Percentiles rank a stretch among this genome's conserved stretches.
Evolutionary conservation across 495 filamentous ascomycete genomes (phyloP).

Genomic region (Penicillium bialowiezense): DNA sequence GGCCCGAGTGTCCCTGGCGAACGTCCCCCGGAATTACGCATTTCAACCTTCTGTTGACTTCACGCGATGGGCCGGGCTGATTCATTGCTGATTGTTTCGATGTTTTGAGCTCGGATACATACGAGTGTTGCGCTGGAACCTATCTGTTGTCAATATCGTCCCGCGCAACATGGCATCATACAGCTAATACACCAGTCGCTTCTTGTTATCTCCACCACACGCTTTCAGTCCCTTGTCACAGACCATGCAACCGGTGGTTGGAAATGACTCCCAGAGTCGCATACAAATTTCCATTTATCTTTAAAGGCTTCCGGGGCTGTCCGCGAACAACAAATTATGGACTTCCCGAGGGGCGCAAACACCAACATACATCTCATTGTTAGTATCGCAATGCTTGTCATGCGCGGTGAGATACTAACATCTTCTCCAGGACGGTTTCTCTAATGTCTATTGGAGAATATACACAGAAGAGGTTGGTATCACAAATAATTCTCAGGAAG

Average conservation of each 20-base stretch:
- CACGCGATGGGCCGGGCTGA: slow-evolving; percentile 1
- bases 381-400: slow-evolving; percentile 17
- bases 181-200: slow-evolving; percentile 20
- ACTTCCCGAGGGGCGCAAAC: slow-evolving; percentile 45
- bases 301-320: slow-evolving; percentile 28
- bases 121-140: background rate
- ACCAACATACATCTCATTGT: slow-evolving; percentile 49
- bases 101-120: background rate
- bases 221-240: slow-evolving; percentile 5
- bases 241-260: slow-evolving; percentile 13
- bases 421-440: slow-evolving; percentile 42
- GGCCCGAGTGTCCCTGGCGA: slow-evolving; percentile 25
- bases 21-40: slow-evolving; percentile 28
- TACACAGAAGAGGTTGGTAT: slow-evolving; percentile 44
- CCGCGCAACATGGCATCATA: slow-evolving; percentile 21
- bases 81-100: background rate
- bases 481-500: slow-evolving; percentile 33
- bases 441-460: slow-evolving; percentile 48
- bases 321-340: slow-evolving; percentile 41
- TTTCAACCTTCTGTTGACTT: slow-evolving; percentile 8
- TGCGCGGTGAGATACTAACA: slow-evolving; percentile 13
- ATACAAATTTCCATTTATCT: slow-evolving; percentile 25
- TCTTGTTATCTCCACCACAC: slow-evolving; percentile 4
- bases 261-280: slow-evolving; percentile 39
- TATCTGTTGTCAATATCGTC: background rate